Conservation (phyloP, 129 eudicot species). For the Helianthus tuberosus region DNA sequence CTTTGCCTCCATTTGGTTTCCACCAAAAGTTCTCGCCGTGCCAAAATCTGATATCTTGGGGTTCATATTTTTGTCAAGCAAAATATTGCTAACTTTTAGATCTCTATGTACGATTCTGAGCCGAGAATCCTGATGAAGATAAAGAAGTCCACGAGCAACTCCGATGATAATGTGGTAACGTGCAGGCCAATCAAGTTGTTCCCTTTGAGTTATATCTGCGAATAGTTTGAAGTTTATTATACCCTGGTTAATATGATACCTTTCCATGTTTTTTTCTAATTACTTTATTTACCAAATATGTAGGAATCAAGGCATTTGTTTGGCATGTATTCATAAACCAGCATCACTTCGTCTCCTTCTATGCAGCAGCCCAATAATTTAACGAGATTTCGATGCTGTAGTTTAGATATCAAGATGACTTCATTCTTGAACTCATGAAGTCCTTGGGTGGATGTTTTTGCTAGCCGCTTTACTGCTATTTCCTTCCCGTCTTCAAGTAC, state of each 20-base stretch:
- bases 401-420: constrained; percentile 32
- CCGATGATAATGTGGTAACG: constrained; percentile 32
- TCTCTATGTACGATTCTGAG: neutral
- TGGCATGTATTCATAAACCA: constrained; percentile 12
- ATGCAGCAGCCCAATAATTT: constrained; percentile 43
- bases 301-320: constrained; percentile 43
- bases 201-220: constrained; percentile 29
- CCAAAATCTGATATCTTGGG: neutral
- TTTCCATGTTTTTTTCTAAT: neutral
- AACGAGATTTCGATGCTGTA: constrained; percentile 49
- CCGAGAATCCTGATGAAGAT: constrained; percentile 40
- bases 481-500: constrained; percentile 34
- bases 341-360: constrained; percentile 37
- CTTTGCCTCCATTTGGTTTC: neutral
- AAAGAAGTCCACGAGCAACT: constrained; percentile 41
- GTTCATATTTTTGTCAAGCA: neutral
- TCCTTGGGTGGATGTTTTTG: constrained; percentile 38
- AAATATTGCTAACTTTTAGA: neutral
- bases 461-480: constrained; percentile 41
- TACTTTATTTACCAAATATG: constrained; percentile 31
- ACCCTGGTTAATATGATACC: neutral
- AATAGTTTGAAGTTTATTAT: constrained; percentile 1
- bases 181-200: constrained; percentile 34
- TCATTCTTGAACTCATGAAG: constrained; percentile 2
- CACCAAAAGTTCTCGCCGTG: neutral